Conservation (phyloP, 2,329 filamentous ascomycete species). For the Phialophora macrospora region DNA sequence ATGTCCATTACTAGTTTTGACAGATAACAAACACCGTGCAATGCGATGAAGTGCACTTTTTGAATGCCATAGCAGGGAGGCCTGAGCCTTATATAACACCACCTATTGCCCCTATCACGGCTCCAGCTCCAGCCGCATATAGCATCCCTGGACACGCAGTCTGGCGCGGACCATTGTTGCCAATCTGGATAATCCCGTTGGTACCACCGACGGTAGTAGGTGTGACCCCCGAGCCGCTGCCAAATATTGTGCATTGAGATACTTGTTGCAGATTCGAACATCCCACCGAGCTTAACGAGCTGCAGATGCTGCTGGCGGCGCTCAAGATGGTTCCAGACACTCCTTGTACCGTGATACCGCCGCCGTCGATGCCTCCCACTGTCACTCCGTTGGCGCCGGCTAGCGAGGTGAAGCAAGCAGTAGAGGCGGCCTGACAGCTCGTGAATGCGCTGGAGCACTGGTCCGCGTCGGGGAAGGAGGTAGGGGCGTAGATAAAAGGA, state of each 20-base stretch:
- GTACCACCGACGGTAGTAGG: slow-evolving; percentile 33
- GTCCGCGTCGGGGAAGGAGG: slow-evolving; percentile 57
- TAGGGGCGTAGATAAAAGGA: slow-evolving; percentile 60
- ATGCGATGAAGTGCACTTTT: slow-evolving; percentile 8
- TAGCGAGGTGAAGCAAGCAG: slow-evolving; percentile 51
- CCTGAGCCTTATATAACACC: slow-evolving; percentile 21
- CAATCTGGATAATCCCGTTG: slow-evolving; percentile 38
- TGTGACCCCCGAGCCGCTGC: slow-evolving; percentile 39
- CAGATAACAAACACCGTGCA: slow-evolving; percentile 7
- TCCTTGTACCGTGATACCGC: slow-evolving; percentile 55
- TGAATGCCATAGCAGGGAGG: neutral
- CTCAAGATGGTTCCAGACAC: slow-evolving; percentile 51
- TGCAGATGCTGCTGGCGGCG: slow-evolving; percentile 51
- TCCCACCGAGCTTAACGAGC: slow-evolving; percentile 52
- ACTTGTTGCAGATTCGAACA: slow-evolving; percentile 55
- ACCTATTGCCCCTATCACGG: slow-evolving; percentile 50
- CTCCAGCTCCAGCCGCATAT: slow-evolving; percentile 50
- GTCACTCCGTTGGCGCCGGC: slow-evolving; percentile 59
- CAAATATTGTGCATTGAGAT: slow-evolving; percentile 52
- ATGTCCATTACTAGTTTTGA: slow-evolving; percentile 20
- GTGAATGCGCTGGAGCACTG: slow-evolving; percentile 61
- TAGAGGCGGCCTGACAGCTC: slow-evolving; percentile 55
- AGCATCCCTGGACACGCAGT: slow-evolving; percentile 46
- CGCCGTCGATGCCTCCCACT: slow-evolving; percentile 48
- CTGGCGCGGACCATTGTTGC: slow-evolving; percentile 33